A percentile compares a stretch with the other conserved stretches of the same genome.
Evolutionary conservation across 768 basidiomycete genomes (phyloP).

Genomic region (Collybia mongolica): DNA sequence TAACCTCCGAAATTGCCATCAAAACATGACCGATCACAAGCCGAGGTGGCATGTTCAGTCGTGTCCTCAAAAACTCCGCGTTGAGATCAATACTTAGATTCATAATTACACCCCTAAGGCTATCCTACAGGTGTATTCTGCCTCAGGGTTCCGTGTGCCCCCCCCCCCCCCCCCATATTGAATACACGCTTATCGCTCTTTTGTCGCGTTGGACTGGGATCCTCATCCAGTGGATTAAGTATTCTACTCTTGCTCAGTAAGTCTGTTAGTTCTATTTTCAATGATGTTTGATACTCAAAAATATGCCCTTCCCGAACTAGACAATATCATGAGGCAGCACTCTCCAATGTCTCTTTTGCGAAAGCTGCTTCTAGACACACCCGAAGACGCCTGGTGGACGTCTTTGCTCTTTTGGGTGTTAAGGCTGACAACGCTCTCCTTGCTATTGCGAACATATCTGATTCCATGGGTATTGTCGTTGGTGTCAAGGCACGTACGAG

Average conservation of each 20-base stretch:
- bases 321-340: neutral
- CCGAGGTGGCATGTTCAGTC: too few species aligned
- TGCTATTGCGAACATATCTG: slow-evolving; percentile 65
- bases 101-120: too few species aligned
- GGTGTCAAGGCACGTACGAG: slow-evolving; percentile 61
- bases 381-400: slow-evolving; percentile 34
- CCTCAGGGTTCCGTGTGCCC: too few species aligned
- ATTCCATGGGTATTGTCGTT: slow-evolving; percentile 61
- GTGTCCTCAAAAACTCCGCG: too few species aligned
- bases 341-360: slow-evolving; percentile 13
- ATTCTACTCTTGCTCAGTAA: neutral
- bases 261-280: too few species aligned
- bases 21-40: too few species aligned
- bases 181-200: too few species aligned
- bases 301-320: neutral
- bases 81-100: too few species aligned
- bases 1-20: too few species aligned
- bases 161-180: too few species aligned
- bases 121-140: too few species aligned
- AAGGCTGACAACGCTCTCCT: slow-evolving; percentile 50
- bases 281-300: neutral
- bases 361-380: slow-evolving; percentile 28
- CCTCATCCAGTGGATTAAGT: neutral
- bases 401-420: slow-evolving; percentile 47
- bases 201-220: too few species aligned